Evolutionary conservation across 192 early-diverging fungal genomes (phyloP).

Genomic region (Coemansia sp.): DNA sequence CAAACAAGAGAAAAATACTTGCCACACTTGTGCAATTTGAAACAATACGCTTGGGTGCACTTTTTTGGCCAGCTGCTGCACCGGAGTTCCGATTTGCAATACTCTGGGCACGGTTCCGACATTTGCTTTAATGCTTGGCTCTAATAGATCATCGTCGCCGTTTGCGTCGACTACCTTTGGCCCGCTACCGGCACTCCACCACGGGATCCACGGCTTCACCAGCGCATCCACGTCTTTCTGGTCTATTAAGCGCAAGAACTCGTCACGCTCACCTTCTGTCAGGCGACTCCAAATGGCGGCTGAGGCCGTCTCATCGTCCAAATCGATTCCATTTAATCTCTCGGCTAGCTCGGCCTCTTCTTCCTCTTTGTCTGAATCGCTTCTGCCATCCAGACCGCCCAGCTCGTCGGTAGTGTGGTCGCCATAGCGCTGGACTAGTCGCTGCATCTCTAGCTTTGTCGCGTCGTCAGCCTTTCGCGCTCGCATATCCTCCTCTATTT

Average conservation of each 20-base stretch:
- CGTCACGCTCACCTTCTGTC: constrained; percentile 19
- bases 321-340: constrained; percentile 24
- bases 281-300: constrained; percentile 24
- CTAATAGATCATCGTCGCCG: neutral
- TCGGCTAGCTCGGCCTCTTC: constrained; percentile 8
- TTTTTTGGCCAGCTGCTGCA: constrained; percentile 20
- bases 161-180: constrained; percentile 12
- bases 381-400: constrained; percentile 6
- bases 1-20: neutral
- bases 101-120: constrained; percentile 4
- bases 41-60: constrained; percentile 49
- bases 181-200: constrained; percentile 16
- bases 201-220: constrained; percentile 32
- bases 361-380: neutral
- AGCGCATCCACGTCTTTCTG: constrained; percentile 13
- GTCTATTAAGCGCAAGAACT: constrained; percentile 21
- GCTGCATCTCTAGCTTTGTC: constrained; percentile 36
- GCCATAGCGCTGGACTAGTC: constrained; percentile 25
- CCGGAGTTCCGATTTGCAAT: constrained; percentile 25
- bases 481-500: constrained; percentile 30
- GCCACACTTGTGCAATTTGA: constrained; percentile 34
- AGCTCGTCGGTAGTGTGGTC: constrained; percentile 20
- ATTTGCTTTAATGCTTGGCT: neutral
- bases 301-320: constrained; percentile 1
- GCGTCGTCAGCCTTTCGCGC: constrained; percentile 35